Evolutionary conservation across 257 asterid species (phyloP).

Genomic region (Solanum commersonii): DNA sequence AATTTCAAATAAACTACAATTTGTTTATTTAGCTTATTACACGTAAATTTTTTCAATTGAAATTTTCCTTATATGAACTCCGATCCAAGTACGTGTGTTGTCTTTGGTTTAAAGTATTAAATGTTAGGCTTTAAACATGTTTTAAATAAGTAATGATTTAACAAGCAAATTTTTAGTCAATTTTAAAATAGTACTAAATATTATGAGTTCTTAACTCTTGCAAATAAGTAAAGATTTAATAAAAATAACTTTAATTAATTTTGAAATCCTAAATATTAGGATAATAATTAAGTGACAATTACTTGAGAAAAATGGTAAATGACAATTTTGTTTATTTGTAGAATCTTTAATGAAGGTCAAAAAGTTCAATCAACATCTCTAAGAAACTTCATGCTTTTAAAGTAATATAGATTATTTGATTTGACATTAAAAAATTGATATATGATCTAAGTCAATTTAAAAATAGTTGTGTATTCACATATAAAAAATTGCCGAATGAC

Average conservation of each 20-base stretch:
- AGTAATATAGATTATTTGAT: background rate
- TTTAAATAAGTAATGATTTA: background rate
- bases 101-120: too few relatives aligned
- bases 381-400: background rate
- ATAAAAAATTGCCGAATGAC: background rate
- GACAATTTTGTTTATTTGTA: background rate
- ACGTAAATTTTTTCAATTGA: background rate
- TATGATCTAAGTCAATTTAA: background rate
- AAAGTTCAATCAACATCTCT: background rate
- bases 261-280: background rate
- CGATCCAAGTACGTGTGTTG: too few relatives aligned
- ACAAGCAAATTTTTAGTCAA: background rate
- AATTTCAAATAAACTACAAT: background rate
- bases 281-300: background rate
- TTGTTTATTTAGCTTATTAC: background rate
- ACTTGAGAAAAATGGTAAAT: too few relatives aligned
- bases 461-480: background rate
- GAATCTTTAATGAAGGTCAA: background rate
- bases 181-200: background rate
- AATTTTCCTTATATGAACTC: background rate
- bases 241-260: too few relatives aligned
- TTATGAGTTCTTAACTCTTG: background rate
- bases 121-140: background rate
- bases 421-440: too few relatives aligned
- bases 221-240: background rate